Evolutionary conservation across 2,329 filamentous ascomycete genomes (phyloP), one percentile per base, ranked within the genome.

Genomic region (Conoideocrella luteorostrata): DNA sequence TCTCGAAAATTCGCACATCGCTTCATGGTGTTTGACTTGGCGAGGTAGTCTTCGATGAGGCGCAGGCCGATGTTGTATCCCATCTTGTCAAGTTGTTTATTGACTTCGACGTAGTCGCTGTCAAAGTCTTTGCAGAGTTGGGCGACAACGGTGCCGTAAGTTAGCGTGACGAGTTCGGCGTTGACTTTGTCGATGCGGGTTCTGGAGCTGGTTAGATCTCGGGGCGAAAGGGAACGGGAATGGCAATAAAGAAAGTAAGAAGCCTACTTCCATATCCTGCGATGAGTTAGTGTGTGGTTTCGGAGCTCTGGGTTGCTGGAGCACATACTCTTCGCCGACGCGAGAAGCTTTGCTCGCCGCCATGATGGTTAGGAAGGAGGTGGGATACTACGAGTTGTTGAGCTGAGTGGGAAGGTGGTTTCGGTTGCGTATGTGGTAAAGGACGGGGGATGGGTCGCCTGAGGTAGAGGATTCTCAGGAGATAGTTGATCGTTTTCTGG

Each of bases 1-100:
- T 98, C 93, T 47, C 87, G 79, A 61, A 98, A 96, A 69, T 93
- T 97, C 55, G 80, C 76, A 66, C 93, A 98, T 51, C 89, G 78
- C 55, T 88, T 87, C 77, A 84, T 84, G 2, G 86, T 88, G 56
- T 88, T 91, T 5, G 89, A 93, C 66, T 96, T 97, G 56, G 93
- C 93, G 15, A 98, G 80, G 59, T 96, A 98, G 67, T 98, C 93
- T 57, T 98, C 93, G 55, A 98, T 96, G 52, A 98, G 70, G 29
- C 93, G 86, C 59, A 97, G 75, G 22, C 93, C 93, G 52, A 98
- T 98, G 59, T 97, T 97, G 70, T 97, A 96, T 44, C 93, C 93
- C 93, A 98, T 98, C 69, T 91, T 94, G 62, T 98, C 93, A 35
- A 98, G 77, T 65, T 98, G 93, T 65, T 91, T 89, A 70, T 98